Percentiles rank a stretch among this genome's conserved stretches.
Conservation (phyloP, 768 basidiomycete species). For the Macrocybe gigantea region DNA sequence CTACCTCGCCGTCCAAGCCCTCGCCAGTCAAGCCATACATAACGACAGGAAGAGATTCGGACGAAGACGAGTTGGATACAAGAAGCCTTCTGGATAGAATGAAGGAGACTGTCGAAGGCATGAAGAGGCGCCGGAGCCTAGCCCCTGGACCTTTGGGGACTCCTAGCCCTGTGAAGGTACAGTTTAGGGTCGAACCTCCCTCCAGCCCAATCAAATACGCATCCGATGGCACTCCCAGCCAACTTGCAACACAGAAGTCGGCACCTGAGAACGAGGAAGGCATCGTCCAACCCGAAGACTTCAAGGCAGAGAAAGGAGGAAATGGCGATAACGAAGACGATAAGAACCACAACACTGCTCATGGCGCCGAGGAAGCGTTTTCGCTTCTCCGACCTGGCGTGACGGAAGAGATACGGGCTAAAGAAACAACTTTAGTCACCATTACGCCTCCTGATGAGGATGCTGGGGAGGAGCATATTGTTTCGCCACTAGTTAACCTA, state of each 20-base stretch:
- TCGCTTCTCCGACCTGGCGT: conserved; percentile 16
- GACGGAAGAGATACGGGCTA: conserved; percentile 7
- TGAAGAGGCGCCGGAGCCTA: conserved; percentile 39
- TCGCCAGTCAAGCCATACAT: conserved; percentile 11
- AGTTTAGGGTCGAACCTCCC: conserved; percentile 1
- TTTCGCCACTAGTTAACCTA: neutral
- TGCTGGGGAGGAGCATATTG: conserved; percentile 2
- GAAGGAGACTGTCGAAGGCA: conserved; percentile 42
- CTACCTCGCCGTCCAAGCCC: conserved; percentile 3
- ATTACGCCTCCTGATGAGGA: neutral
- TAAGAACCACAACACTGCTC: neutral
- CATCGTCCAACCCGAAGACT: too few relatives aligned
- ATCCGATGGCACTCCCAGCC: neutral
- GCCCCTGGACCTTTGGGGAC: conserved; percentile 12
- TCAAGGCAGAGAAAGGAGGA: neutral
- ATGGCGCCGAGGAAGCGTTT: conserved; percentile 7
- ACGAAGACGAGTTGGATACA: conserved; percentile 33
- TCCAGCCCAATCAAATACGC: neutral
- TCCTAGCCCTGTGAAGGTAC: conserved; percentile 2
- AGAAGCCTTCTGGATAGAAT: conserved; percentile 39
- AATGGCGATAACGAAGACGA: neutral
- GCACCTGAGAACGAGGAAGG: too few relatives aligned
- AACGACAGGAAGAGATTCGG: conserved; percentile 16
- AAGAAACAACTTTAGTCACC: conserved; percentile 1
- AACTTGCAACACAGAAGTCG: too few relatives aligned